A percentile compares a stretch with the other conserved stretches of the same genome.
phyloP scores from a whole-genome alignment of 257 asterid genomes.

The Nemophila menziesii region DNA sequence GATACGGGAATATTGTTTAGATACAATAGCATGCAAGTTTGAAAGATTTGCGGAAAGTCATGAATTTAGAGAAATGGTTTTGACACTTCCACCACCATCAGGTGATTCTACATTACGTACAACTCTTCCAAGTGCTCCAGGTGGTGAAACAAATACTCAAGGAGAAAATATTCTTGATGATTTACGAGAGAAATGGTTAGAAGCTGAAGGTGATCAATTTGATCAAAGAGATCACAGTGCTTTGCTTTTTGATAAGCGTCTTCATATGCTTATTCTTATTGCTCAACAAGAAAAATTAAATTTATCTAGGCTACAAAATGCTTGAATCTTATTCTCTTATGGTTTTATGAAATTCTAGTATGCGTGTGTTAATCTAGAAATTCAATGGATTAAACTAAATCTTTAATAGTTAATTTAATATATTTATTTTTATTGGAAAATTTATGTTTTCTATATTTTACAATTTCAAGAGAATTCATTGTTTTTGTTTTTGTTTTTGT shows the following conservation, averaged over 20 bases:
- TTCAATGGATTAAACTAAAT: too few relatives aligned
- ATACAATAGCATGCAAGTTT: slow-evolving; percentile 67
- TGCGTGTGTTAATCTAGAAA: too few relatives aligned
- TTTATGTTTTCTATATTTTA: too few relatives aligned
- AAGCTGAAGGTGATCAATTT: slow-evolving; percentile 76
- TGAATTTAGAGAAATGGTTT: slow-evolving; percentile 76
- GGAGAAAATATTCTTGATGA: slow-evolving; percentile 73
- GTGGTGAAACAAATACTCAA: slow-evolving; percentile 43
- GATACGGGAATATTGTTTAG: slow-evolving; percentile 78
- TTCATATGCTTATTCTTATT: slow-evolving; percentile 73
- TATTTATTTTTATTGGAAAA: too few relatives aligned
- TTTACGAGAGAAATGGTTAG: slow-evolving; percentile 87
- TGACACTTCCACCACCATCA: slow-evolving; percentile 87
- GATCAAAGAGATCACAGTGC: slow-evolving; percentile 73
- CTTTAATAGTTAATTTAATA: too few relatives aligned
- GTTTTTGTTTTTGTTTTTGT: too few relatives aligned
- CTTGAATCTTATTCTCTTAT: too few relatives aligned
- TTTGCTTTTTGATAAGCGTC: slow-evolving; percentile 65
- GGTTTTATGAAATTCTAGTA: too few relatives aligned
- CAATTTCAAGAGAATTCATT: too few relatives aligned
- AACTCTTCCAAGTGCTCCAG: slow-evolving; percentile 89
- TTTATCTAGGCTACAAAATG: too few relatives aligned
- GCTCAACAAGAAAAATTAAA: slow-evolving; percentile 45
- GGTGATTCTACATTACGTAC: slow-evolving; percentile 79
- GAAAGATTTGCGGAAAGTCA: slow-evolving; percentile 73